These are phyloP conservation scores for Pelargonium cotyledonis DNA, from an alignment of 441 rosid genomes.

Conservation along the genomic window DNA sequence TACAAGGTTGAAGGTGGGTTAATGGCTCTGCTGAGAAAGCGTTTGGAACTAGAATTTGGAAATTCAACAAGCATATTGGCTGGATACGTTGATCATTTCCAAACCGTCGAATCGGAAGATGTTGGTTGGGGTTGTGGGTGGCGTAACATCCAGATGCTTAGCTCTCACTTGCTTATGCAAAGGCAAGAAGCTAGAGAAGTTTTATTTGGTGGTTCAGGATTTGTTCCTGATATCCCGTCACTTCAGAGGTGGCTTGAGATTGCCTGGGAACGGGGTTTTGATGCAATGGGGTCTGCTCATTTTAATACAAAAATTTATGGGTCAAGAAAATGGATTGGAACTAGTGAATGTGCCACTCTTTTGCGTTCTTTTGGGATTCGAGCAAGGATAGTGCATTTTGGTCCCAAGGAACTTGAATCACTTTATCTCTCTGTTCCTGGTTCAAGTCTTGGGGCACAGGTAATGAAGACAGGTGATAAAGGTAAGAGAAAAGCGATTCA, in stretches of 20 bases:
- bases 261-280: constrained; percentile 77
- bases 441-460: constrained; percentile 28
- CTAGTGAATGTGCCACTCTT: constrained; percentile 74
- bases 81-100: constrained; percentile 60
- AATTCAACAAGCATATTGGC: constrained; percentile 34
- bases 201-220: constrained; percentile 56
- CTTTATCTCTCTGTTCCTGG: constrained; percentile 66
- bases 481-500: constrained; percentile 33
- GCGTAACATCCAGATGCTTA: constrained; percentile 76
- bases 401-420: constrained; percentile 42
- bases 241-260: constrained; percentile 78
- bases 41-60: constrained; percentile 42
- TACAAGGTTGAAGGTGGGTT: constrained; percentile 50
- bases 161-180: constrained; percentile 53
- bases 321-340: constrained; percentile 52
- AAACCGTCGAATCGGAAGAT: constrained; percentile 41
- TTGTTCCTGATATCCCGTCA: constrained; percentile 64
- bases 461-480: constrained; percentile 6
- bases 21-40: constrained; percentile 38
- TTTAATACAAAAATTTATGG: constrained; percentile 47
- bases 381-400: constrained; percentile 74
- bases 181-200: constrained; percentile 40
- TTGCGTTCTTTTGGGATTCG: constrained; percentile 67
- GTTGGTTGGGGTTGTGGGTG: constrained; percentile 88
- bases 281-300: constrained; percentile 49